phyloP scores from a whole-genome alignment of 495 filamentous ascomycete genomes.

The Pseudoneurospora amorphoporcata region DNA sequence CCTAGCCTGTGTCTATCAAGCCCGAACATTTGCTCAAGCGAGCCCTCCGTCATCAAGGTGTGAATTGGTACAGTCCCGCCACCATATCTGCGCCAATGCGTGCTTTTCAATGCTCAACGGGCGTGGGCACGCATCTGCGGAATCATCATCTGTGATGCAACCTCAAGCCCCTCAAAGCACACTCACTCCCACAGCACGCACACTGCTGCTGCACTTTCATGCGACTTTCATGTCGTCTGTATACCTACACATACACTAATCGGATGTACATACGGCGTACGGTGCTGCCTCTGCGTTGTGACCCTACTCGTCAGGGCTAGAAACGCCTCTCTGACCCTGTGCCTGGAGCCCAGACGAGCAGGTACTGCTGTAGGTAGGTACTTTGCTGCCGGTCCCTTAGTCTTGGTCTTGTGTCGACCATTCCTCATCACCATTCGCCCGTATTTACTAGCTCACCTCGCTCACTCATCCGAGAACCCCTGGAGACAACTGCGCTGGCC shows the following conservation, averaged over 20 bases:
- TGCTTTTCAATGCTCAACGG: neutral
- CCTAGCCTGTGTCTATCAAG: neutral
- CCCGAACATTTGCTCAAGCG: neutral
- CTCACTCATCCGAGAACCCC: neutral
- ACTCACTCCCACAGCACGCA: neutral
- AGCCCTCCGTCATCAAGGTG: neutral
- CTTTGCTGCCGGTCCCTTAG: neutral
- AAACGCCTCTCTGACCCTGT: too few species aligned
- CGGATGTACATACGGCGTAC: neutral
- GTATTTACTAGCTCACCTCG: neutral
- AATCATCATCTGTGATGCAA: neutral
- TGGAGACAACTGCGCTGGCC: neutral
- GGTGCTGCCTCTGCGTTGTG: neutral
- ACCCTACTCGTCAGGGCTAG: too few species aligned
- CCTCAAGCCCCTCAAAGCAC: neutral
- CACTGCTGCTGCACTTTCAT: neutral
- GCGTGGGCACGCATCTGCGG: neutral
- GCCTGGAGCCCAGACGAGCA: too few species aligned
- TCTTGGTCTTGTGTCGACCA: neutral
- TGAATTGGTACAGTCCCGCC: neutral
- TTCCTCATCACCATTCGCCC: neutral
- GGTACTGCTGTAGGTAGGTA: neutral
- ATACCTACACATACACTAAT: neutral
- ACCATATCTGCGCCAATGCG: neutral
- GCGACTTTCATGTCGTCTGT: neutral